Base-by-base conservation (phyloP, 2,329 filamentous ascomycete genomes). In the Fusarium decemcellulare region DNA sequence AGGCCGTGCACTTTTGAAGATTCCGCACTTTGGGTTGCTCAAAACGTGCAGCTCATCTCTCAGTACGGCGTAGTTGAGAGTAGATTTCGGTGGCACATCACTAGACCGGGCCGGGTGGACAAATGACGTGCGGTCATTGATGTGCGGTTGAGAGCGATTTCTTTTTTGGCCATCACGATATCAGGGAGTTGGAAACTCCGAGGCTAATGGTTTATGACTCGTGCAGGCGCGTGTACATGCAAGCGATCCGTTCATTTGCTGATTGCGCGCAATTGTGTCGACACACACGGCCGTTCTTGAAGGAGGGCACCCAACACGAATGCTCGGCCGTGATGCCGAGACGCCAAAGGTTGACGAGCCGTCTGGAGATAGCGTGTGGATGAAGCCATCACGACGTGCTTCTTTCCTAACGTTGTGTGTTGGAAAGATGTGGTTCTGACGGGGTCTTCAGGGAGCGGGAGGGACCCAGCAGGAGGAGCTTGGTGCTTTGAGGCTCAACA, bases 151-250 rank as follows among this genome's bases (percentile, higher is more conserved):
- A 71, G 54, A 46, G 60, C 47, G 59, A 65, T 61, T 52, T 68
- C 9, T 55, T 50, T 57, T 37, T 40, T 34, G 59, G 44, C 46
- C 55, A 59, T 70, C 55, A 47, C 55, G 47, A 68, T 73, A 63
- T 73, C 63, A 71, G 64, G 46, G 61, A 65, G 60, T 54, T 64
- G 59, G 42, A 67, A 67, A 67, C 50, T 47, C 71, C 67, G 69
- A 67, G 68, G 61, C 72, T 74, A 75, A 65, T 63, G 40, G 43
- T 39, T 59, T 68, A 65, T 74, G 73, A 75, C 73, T 75, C 73
- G 72, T 69, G 60, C 65, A 65, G 65, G 48, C 56, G 66, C 56
- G 55, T 36, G 27, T 29, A 55, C 60, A 39, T 65, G 66, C 65
- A 68, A 59, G 59, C 60, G 62, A 39, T 65, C 29, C 48, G 40